phyloP scores from a whole-genome alignment of 1,284 basidiomycete genomes.

The Fistulinella staudtii region DNA sequence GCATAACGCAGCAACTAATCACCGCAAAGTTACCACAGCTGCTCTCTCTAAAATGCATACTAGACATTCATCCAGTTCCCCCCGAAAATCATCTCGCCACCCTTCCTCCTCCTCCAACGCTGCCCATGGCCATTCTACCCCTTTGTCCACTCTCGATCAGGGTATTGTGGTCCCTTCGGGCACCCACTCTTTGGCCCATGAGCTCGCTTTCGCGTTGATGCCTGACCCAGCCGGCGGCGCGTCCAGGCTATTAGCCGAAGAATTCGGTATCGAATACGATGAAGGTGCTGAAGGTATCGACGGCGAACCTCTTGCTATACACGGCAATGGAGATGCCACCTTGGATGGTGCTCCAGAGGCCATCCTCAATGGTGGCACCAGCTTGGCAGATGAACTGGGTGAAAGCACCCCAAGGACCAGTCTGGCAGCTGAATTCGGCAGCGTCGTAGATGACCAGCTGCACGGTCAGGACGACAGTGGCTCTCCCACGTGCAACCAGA shows the following conservation, averaged over 20 bases:
- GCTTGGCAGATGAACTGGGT: slow-evolving; percentile 26
- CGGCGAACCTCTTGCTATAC: slow-evolving; percentile 21
- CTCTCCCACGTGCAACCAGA: slow-evolving; percentile 11
- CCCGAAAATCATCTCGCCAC: slow-evolving; percentile 31
- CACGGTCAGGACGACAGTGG: slow-evolving; percentile 12
- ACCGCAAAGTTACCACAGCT: too few species aligned
- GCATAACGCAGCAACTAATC: slow-evolving; percentile 3
- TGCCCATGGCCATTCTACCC: slow-evolving; percentile 18
- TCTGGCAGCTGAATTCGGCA: slow-evolving; percentile 28
- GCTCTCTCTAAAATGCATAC: slow-evolving; percentile 21
- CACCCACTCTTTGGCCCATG: slow-evolving; percentile 71
- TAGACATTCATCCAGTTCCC: slow-evolving; percentile 28
- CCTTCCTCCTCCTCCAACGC: slow-evolving; percentile 22
- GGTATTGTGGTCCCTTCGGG: slow-evolving; percentile 29
- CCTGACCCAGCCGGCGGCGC: slow-evolving; percentile 66
- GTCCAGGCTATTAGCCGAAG: slow-evolving; percentile 73
- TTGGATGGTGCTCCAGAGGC: slow-evolving; percentile 20
- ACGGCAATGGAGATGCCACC: slow-evolving; percentile 8
- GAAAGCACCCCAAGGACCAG: slow-evolving; percentile 20
- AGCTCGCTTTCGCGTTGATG: slow-evolving; percentile 77
- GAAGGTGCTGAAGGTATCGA: slow-evolving; percentile 79
- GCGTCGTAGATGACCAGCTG: slow-evolving; percentile 18
- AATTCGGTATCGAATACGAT: slow-evolving; percentile 82
- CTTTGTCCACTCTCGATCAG: slow-evolving; percentile 32
- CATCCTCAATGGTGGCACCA: slow-evolving; percentile 14